Conservation (phyloP, 192 early-diverging fungal species). For the Backusella morwellensis region DNA sequence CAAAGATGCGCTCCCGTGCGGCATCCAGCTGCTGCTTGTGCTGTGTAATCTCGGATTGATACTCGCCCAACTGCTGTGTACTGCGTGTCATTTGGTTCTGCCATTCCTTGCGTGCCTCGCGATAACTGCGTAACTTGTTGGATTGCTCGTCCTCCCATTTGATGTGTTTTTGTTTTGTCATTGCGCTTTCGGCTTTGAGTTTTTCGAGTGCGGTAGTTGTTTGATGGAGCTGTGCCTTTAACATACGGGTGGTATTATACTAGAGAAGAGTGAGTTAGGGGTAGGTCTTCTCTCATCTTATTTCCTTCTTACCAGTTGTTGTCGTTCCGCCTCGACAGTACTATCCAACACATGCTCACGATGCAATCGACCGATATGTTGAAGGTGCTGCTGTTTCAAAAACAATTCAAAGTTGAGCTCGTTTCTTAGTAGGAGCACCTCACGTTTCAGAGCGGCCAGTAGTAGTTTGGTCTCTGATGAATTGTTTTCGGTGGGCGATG, state of each 20-base stretch:
- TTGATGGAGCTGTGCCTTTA: constrained; percentile 45
- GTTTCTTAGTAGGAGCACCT: constrained; percentile 51
- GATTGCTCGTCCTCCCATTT: constrained; percentile 56
- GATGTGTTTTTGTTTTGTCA: constrained; percentile 48
- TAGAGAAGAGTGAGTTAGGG: background rate
- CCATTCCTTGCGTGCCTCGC: constrained; percentile 47
- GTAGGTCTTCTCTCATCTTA: background rate
- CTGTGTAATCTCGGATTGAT: constrained; percentile 29
- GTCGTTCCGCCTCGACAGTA: constrained; percentile 51
- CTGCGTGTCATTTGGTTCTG: constrained; percentile 38
- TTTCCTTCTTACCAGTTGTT: constrained; percentile 33
- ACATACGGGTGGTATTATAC: constrained; percentile 49
- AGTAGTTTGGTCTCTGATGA: constrained; percentile 25
- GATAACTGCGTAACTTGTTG: constrained; percentile 42
- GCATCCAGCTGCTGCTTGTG: constrained; percentile 24
- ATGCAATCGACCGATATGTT: constrained; percentile 57
- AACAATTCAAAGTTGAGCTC: constrained; percentile 63
- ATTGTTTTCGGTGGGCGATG: background rate
- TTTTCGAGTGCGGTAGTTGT: constrained; percentile 42
- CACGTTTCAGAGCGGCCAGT: constrained; percentile 45
- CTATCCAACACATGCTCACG: constrained; percentile 55
- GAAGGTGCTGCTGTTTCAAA: constrained; percentile 58
- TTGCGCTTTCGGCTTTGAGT: constrained; percentile 42
- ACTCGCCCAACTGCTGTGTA: constrained; percentile 40
- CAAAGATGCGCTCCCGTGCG: constrained; percentile 38